A percentile compares a stretch with the other conserved stretches of the same genome.
Conservation (phyloP, 2,329 filamentous ascomycete genomes). For the Exophiala mesophila region DNA sequence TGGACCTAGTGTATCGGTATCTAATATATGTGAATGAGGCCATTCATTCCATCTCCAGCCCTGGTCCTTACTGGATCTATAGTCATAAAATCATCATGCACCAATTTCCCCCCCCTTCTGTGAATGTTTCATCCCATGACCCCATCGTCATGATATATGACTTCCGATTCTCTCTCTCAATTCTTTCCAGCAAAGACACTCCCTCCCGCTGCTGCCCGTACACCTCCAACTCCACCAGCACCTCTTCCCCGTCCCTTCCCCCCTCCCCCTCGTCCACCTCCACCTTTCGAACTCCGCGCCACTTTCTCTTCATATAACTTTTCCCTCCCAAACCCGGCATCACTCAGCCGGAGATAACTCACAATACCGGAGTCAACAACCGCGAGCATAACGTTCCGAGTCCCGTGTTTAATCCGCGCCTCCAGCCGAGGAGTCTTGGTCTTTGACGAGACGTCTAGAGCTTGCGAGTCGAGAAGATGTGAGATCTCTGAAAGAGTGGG, state of each 20-base stretch:
- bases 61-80: too few species aligned
- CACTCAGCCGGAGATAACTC: conserved; percentile 77
- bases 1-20: too few species aligned
- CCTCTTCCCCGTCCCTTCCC: conserved; percentile 31
- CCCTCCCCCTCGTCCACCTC: conserved; percentile 24
- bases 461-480: conserved; percentile 67
- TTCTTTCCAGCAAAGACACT: too few species aligned
- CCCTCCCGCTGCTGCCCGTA: conserved; percentile 1
- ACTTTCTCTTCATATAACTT: conserved; percentile 49
- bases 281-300: conserved; percentile 30
- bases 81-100: too few species aligned
- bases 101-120: too few species aligned
- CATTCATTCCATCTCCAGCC: too few species aligned
- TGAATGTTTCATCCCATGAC: too few species aligned
- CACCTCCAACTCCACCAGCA: conserved; percentile 23
- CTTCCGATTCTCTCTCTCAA: too few species aligned
- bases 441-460: conserved; percentile 58
- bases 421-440: conserved; percentile 54
- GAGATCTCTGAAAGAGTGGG: conserved; percentile 70
- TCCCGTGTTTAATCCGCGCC: conserved; percentile 74
- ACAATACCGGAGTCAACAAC: conserved; percentile 86
- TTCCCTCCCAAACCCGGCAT: conserved; percentile 75
- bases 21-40: too few species aligned
- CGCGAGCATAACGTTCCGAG: conserved; percentile 76
- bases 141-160: too few species aligned